Base-by-base conservation (phyloP, 805 yeast species). In the Saccharomycopsis fermentans region DNA sequence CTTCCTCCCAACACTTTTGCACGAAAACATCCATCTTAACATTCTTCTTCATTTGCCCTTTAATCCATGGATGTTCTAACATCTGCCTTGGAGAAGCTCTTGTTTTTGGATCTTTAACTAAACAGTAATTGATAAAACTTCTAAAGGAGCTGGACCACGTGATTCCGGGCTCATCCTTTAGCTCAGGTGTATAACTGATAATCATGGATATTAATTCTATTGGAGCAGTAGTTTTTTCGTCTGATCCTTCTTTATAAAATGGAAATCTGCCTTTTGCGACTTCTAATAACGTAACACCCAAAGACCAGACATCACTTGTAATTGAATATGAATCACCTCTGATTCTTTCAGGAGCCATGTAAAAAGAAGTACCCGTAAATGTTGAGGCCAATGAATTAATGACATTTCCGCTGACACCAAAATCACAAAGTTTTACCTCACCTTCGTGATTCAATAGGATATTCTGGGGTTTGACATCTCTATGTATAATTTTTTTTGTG, bases 271-370 rank as follows among this genome's bases (percentile, higher is more conserved):
- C 96, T 67, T 82, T 83, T 3, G 98, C 97, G 29, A 92, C 97
- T 68, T 94, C 99, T 67, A 94, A 74, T 53, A 94, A 73, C 1
- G 98, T 91, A 59, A 94, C 75, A 0, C 99, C 99, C 35, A 94
- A 73, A 1, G 97, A 90, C 99, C 99, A 94, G 16, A 94, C 92
- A 69, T 94, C 99, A 66, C 95, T 85, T 3, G 96, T 88, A 2
- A 92, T 97, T 11, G 96, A 86, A 68, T 94, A 94, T 1, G 97
- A 94, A 67, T 90, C 92, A 32, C 97, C 97, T 74, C 88, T 88
- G 55, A 94, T 92, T 65, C 99, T 79, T 71, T 94, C 99, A 0
- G 99, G 99, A 0, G 99, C 98, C 99, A 94, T 94, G 71, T 94
- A 94, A 69, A 89, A 92, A 11, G 96, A 91, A 0, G 99, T 94